phyloP scores from a whole-genome alignment of 2,329 filamentous ascomycete species.

The Ustulina deusta region DNA sequence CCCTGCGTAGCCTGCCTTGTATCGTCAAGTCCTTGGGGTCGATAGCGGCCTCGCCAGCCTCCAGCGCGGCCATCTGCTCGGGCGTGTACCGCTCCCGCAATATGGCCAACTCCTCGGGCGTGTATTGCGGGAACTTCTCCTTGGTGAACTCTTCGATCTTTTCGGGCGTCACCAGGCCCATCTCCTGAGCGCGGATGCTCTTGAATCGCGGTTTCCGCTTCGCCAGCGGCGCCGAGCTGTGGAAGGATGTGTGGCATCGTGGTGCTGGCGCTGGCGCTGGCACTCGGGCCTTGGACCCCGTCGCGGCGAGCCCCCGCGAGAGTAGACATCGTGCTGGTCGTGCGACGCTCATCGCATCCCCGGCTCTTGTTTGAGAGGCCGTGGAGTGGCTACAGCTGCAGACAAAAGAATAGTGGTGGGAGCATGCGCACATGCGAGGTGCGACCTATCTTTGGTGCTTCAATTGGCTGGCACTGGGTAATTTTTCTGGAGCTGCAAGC shows the following conservation, averaged over 20 bases:
- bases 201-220: conserved; percentile 63
- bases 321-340: conserved; percentile 66
- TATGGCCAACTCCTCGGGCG: conserved; percentile 70
- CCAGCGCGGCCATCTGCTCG: conserved; percentile 83
- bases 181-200: conserved; percentile 64
- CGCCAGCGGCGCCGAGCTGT: conserved; percentile 62
- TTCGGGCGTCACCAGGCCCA: conserved; percentile 62
- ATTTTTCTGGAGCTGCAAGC: conserved; percentile 44
- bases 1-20: conserved; percentile 77
- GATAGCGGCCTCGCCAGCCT: conserved; percentile 83
- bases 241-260: conserved; percentile 59
- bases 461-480: conserved; percentile 43
- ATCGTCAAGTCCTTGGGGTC: conserved; percentile 78
- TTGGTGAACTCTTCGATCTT: conserved; percentile 59
- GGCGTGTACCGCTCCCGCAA: conserved; percentile 79
- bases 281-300: conserved; percentile 33
- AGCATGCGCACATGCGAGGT: conserved; percentile 27
- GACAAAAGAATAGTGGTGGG: conserved; percentile 9
- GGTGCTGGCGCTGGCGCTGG: conserved; percentile 43
- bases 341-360: conserved; percentile 66
- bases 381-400: conserved; percentile 43
- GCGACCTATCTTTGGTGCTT: conserved; percentile 24
- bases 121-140: conserved; percentile 72
- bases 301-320: conserved; percentile 61
- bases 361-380: conserved; percentile 36